phyloP scores from a whole-genome alignment of 805 yeast species.

The Brettanomyces sp. region DNA sequence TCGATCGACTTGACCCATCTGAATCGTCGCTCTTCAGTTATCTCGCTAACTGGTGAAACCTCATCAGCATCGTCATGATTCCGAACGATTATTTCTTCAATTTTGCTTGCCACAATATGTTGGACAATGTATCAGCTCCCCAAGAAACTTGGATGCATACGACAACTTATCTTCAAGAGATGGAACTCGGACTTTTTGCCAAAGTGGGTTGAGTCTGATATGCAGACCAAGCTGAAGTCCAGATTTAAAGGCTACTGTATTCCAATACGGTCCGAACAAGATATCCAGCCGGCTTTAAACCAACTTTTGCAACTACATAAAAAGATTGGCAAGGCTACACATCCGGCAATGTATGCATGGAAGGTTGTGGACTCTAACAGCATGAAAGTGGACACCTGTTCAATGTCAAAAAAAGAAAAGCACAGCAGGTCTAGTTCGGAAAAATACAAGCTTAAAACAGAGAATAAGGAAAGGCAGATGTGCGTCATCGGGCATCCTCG shows the following conservation, averaged over 20 bases:
- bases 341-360: constrained; percentile 72
- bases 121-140: no score
- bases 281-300: constrained; percentile 34
- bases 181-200: background rate
- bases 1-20: no score
- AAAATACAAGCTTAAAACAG: background rate
- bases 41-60: no score
- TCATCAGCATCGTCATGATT: no score
- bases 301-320: constrained; percentile 38
- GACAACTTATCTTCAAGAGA: no score
- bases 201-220: constrained; percentile 32
- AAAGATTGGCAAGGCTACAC: constrained; percentile 48
- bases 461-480: background rate
- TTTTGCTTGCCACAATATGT: no score
- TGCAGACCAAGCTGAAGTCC: constrained; percentile 45
- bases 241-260: constrained; percentile 58
- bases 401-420: background rate
- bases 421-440: no score
- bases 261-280: constrained; percentile 26
- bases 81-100: no score
- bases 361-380: constrained; percentile 31
- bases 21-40: no score
- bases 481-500: constrained; percentile 10
- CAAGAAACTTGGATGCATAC: no score
- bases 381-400: background rate